A percentile compares a stretch with the other conserved stretches of the same genome.
Evolutionary conservation across 352 stramenopile genomes (phyloP).

Genomic region (Phytophthora hybrid): DNA sequence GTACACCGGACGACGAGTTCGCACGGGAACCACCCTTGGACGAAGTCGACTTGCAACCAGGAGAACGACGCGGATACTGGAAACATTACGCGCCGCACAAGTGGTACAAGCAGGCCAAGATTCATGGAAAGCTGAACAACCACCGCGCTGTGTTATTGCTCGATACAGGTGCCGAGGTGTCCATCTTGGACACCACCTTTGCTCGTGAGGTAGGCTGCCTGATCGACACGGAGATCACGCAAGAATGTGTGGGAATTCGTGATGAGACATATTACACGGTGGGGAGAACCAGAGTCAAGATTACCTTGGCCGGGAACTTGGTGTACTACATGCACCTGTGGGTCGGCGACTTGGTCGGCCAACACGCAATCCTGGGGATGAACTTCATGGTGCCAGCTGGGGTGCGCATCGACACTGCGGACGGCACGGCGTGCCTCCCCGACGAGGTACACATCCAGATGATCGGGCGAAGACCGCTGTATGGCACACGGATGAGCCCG

Average conservation of each 20-base stretch:
- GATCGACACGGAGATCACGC: slow-evolving; percentile 9
- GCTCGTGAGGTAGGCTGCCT: slow-evolving; percentile 4
- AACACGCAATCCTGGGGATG: neutral
- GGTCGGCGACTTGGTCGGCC: slow-evolving; percentile 16
- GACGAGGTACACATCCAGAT: too few species aligned
- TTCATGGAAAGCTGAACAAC: slow-evolving; percentile 22
- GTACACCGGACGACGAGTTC: too few species aligned
- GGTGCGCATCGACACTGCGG: too few species aligned
- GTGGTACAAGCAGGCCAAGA: slow-evolving; percentile 35
- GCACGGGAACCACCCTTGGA: too few species aligned
- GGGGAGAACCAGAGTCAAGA: too few species aligned
- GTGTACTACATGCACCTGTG: slow-evolving; percentile 18
- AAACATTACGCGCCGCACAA: slow-evolving; percentile 26
- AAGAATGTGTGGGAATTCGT: too few species aligned
- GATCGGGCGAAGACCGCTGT: too few species aligned
- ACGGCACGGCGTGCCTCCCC: too few species aligned
- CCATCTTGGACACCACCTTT: slow-evolving; percentile 21
- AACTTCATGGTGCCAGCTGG: too few species aligned
- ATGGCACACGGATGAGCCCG: too few species aligned
- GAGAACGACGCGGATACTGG: slow-evolving; percentile 38
- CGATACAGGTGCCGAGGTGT: slow-evolving; percentile 34
- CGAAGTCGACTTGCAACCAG: slow-evolving; percentile 14
- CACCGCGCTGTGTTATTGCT: slow-evolving; percentile 19
- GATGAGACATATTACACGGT: too few species aligned
- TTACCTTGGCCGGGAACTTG: neutral